Evolutionary conservation across 2,329 filamentous ascomycete genomes (phyloP), one percentile per base, ranked within the genome.

Genomic region (Penicillium paneum): DNA sequence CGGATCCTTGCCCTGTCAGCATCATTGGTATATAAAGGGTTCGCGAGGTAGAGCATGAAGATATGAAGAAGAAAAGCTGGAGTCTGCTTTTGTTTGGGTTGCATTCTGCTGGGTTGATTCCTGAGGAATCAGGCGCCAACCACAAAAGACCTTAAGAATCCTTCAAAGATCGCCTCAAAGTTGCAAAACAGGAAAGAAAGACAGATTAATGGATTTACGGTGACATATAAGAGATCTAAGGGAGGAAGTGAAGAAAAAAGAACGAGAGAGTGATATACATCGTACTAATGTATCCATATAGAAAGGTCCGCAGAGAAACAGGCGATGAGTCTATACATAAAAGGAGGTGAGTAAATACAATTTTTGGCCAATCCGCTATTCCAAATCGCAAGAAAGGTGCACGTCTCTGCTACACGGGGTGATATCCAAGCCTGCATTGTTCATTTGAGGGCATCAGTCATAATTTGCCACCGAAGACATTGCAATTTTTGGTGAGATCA

Each of bases 401-500:
- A 34, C 24, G 19, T 26, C 19, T 19, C 8, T 15, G 19, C 36
- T 41, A 32, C 7, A 34, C 15, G 10, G 36, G 46, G 32, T 32
- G 46, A 45, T 31, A 35, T 32, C 17, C 32, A 38, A 43, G 5
- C 12, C 28, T 13, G 10, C 8, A 42, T 41, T 49, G 29, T 47
- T 39, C 24, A 48, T 56, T 43, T 32, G 19, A 60, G 58, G 53
- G 55, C 58, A 58, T 56, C 55, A 54, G 56, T 35, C 19, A 34
- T 49, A 24, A 26, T 31, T 48, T 43, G 35, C 38, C 48, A 44
- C 39, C 24, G 26, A 6, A 29, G 35, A 45, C 26, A 43, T 10
- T 38, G 19, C 13, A 29, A 15, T 21, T n/a, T 31, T 42, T 32
- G 34, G 15, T 10, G 11, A 8, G 44, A 34, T 64, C 69, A 76